Conservation (phyloP, 2,329 filamentous ascomycete species). For the Clonostachys sp. region DNA sequence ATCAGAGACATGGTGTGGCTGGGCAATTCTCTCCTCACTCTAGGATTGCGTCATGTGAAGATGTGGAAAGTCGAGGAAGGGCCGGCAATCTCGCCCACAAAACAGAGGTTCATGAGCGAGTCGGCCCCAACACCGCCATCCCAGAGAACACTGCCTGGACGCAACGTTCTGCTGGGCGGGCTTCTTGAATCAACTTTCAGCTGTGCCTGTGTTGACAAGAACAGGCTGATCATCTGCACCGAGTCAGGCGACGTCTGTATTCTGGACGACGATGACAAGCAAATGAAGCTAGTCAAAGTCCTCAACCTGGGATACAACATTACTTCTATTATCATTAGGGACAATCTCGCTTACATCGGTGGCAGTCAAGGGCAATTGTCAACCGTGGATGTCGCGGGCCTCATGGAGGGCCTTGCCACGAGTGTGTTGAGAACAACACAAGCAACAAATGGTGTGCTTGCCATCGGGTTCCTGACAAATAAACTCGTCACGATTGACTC, state of each 20-base stretch:
- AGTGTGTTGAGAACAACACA: constrained; percentile 31
- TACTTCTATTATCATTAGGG: constrained; percentile 60
- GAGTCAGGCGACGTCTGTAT: constrained; percentile 88
- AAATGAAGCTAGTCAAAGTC: constrained; percentile 65
- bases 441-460: constrained; percentile 46
- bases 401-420: constrained; percentile 33
- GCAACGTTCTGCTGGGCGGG: constrained; percentile 80
- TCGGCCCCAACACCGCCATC: constrained; percentile 19
- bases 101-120: constrained; percentile 50
- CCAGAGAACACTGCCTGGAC: constrained; percentile 68
- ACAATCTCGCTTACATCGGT: constrained; percentile 60
- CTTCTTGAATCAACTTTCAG: constrained; percentile 83
- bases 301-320: constrained; percentile 64
- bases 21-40: constrained; percentile 75
- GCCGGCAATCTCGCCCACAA: constrained; percentile 55
- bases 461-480: constrained; percentile 63
- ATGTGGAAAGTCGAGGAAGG: constrained; percentile 81
- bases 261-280: constrained; percentile 70
- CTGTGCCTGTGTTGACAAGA: constrained; percentile 69
- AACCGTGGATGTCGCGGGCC: constrained; percentile 43
- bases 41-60: constrained; percentile 89
- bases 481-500: constrained; percentile 73
- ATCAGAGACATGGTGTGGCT: constrained; percentile 89
- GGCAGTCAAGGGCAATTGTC: constrained; percentile 60
- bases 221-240: constrained; percentile 76